Evolutionary conservation across 441 rosid species (phyloP).

Genomic region (Erodium texanum): DNA sequence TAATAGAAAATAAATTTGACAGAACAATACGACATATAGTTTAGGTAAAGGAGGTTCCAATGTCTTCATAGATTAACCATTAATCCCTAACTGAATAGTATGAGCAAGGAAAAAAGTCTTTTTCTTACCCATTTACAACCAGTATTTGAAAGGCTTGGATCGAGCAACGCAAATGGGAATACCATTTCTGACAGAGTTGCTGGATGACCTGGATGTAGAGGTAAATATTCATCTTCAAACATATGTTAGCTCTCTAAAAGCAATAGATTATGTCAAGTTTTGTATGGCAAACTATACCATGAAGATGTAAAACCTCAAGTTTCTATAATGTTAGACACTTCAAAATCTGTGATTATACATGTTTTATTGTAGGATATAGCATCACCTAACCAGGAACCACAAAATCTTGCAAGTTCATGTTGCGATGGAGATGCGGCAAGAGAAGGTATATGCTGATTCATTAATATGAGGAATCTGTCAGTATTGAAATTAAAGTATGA

Average conservation of each 20-base stretch:
- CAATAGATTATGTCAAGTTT: too few species aligned
- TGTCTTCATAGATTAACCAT: background rate
- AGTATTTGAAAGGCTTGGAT: slow-evolving; percentile 41
- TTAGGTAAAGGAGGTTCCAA: background rate
- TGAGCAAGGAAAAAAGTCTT: background rate
- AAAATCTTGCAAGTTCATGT: background rate
- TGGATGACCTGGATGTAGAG: slow-evolving; percentile 36
- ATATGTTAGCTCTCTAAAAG: too few species aligned
- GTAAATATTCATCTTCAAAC: slow-evolving; percentile 22
- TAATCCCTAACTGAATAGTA: too few species aligned
- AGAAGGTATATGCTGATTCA: background rate
- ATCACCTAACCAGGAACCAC: background rate
- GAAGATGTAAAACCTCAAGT: background rate
- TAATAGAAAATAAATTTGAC: background rate
- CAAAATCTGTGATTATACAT: background rate
- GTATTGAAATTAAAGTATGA: too few species aligned
- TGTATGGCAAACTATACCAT: background rate
- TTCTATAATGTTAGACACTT: background rate
- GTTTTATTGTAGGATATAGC: background rate
- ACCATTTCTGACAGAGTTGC: slow-evolving; percentile 35
- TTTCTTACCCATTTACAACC: slow-evolving; percentile 14
- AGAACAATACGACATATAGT: background rate
- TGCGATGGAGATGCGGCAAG: background rate
- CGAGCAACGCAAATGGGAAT: slow-evolving; percentile 36
- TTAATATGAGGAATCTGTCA: too few species aligned